Conservation (phyloP, 352 stramenopile species). For the Globisporangium okanoganense region DNA sequence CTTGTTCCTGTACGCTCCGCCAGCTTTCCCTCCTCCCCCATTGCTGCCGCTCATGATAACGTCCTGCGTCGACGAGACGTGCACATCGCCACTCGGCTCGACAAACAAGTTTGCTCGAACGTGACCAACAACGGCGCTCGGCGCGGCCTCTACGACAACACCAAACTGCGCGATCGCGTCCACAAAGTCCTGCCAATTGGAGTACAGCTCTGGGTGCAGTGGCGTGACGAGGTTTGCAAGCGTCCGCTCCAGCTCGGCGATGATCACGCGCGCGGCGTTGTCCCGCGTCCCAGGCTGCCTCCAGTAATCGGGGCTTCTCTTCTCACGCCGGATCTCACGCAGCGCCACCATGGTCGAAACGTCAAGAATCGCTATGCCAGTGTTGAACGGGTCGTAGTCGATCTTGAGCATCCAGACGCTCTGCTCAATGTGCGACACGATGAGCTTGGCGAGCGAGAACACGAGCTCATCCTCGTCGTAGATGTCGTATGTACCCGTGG, state of each 20-base stretch:
- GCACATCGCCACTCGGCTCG: constrained; percentile 57
- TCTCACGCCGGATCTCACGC: constrained; percentile 57
- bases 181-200: constrained; percentile 57
- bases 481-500: constrained; percentile 83
- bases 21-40: constrained; percentile 7
- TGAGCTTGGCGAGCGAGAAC: constrained; percentile 81
- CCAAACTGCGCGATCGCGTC: constrained; percentile 61
- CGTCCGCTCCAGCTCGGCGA: constrained; percentile 56
- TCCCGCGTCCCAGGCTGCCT: constrained; percentile 61
- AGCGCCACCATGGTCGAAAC: constrained; percentile 54
- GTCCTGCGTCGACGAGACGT: constrained; percentile 72
- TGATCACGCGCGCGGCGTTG: constrained; percentile 43
- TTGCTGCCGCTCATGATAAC: constrained; percentile 23
- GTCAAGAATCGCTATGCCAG: constrained; percentile 64
- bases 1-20: constrained; percentile 21
- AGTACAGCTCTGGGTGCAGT: constrained; percentile 46
- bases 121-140: constrained; percentile 33
- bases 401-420: constrained; percentile 77
- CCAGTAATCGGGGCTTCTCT: constrained; percentile 63
- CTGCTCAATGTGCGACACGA: constrained; percentile 79
- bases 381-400: constrained; percentile 71
- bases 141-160: constrained; percentile 77
- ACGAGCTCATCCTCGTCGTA: constrained; percentile 87
- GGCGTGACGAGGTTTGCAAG: constrained; percentile 20
- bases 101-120: constrained; percentile 81